Percentiles rank a stretch among this genome's conserved stretches.
These are phyloP conservation scores for Boehmeria nivea DNA, from an alignment of 306 rosid genomes.

Conservation along the genomic window DNA sequence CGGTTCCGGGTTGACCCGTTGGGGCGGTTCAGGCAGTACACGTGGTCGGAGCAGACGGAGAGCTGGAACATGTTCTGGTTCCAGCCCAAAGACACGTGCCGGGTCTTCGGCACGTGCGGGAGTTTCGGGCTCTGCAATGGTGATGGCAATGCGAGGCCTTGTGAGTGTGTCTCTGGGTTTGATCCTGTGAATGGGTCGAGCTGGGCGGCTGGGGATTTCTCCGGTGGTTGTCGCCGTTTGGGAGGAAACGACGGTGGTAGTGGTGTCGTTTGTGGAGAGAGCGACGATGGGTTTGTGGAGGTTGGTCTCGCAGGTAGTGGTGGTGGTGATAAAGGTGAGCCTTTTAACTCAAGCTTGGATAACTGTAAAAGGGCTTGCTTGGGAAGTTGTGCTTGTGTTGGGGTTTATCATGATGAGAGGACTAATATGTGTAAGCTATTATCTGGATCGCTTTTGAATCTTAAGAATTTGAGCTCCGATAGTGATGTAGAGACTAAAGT, in stretches of 20 bases:
- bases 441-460: conserved; percentile 44
- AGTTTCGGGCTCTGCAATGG: conserved; percentile 45
- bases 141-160: not conserved
- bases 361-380: conserved; percentile 43
- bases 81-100: conserved; percentile 38
- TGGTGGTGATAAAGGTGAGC: conserved; percentile 19
- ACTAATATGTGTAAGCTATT: conserved; percentile 34
- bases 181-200: conserved; percentile 28
- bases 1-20: conserved; percentile 40
- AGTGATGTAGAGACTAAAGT: not conserved
- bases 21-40: conserved; percentile 64
- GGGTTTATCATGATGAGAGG: conserved; percentile 25
- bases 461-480: conserved; percentile 38
- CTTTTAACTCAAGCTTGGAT: conserved; percentile 10
- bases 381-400: conserved; percentile 48
- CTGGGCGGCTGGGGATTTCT: conserved; percentile 49
- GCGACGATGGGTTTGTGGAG: conserved; percentile 35
- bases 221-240: conserved; percentile 43
- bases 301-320: conserved; percentile 32
- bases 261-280: conserved; percentile 25
- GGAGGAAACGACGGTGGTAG: not conserved
- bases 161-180: conserved; percentile 51
- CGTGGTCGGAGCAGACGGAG: conserved; percentile 46
- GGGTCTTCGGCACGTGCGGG: conserved; percentile 53
- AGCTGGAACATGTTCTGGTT: conserved; percentile 68